Percentiles rank a stretch among this genome's conserved stretches.
These are phyloP conservation scores for Lentinula edodes DNA, from an alignment of 768 basidiomycete genomes.

Conservation along the genomic window DNA sequence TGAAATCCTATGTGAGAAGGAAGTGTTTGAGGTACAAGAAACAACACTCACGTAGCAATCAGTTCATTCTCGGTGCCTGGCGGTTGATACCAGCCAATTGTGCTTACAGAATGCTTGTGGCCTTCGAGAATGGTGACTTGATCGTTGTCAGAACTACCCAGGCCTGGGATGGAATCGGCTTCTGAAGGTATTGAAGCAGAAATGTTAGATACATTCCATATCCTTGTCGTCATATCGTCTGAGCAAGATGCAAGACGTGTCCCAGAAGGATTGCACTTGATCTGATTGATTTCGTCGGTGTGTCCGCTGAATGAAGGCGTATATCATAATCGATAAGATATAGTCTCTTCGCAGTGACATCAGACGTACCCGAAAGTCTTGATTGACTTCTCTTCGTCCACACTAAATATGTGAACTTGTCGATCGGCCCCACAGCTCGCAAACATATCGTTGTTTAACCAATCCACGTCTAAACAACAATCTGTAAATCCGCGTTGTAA, in stretches of 20 bases:
- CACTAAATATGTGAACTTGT: conserved; percentile 53
- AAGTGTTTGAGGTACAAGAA: background rate
- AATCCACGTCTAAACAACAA: conserved; percentile 78
- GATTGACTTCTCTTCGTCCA: conserved; percentile 48
- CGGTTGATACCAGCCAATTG: conserved; percentile 65
- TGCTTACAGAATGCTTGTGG: conserved; percentile 61
- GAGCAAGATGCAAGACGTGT: conserved; percentile 77
- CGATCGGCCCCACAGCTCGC: conserved; percentile 71
- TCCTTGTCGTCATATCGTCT: conserved; percentile 71
- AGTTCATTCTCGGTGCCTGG: conserved; percentile 48
- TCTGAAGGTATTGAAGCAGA: conserved; percentile 16
- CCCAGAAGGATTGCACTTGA: conserved; percentile 60
- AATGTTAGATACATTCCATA: conserved; percentile 63
- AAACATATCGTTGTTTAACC: conserved; percentile 67
- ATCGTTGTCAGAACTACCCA: conserved; percentile 24
- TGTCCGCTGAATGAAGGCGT: conserved; percentile 50
- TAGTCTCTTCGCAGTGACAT: background rate
- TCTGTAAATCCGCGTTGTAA: conserved; percentile 29
- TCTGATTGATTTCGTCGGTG: conserved; percentile 70
- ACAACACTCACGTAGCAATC: conserved; percentile 58
- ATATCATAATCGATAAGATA: background rate
- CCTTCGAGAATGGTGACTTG: conserved; percentile 48
- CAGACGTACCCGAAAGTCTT: conserved; percentile 54
- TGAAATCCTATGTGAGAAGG: conserved; percentile 19
- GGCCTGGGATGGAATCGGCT: conserved; percentile 35